Evolutionary conservation across 164 flowering plant genomes (phyloP).

Genomic region (Vitis labrusca): DNA sequence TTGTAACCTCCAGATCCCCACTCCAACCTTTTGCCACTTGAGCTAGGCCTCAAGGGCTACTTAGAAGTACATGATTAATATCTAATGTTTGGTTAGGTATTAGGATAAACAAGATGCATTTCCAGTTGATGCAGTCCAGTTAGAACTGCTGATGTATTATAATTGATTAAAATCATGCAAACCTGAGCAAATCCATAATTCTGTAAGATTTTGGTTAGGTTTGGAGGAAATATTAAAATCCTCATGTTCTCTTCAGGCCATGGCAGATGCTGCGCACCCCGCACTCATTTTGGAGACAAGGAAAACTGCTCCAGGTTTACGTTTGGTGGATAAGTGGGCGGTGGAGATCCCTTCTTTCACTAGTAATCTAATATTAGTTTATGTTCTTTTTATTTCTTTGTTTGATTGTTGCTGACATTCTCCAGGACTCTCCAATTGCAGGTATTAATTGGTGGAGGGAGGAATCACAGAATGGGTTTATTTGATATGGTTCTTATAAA

Average conservation of each 20-base stretch:
- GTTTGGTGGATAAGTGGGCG: constrained; percentile 99
- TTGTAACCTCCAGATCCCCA: too few species aligned
- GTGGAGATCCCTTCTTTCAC: constrained; percentile 45
- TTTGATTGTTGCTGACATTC: constrained; percentile 7
- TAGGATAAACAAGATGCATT: background rate
- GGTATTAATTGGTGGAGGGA: constrained; percentile 96
- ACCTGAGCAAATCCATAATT: too few species aligned
- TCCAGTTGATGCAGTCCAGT: background rate
- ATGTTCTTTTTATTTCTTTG: constrained; percentile 2
- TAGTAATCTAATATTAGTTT: constrained; percentile 1
- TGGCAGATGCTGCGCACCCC: constrained; percentile 92
- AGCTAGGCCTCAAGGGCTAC: too few species aligned
- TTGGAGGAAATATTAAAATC: background rate
- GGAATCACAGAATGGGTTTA: constrained; percentile 90
- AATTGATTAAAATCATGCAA: background rate
- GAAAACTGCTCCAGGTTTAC: constrained; percentile 97
- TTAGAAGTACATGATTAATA: background rate
- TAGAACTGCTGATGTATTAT: background rate
- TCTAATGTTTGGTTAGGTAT: background rate
- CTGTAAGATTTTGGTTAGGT: background rate
- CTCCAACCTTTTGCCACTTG: too few species aligned
- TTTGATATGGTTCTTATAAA: constrained; percentile 98
- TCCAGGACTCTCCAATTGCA: constrained; percentile 20
- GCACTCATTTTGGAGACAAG: constrained; percentile 88
- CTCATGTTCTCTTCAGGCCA: constrained; percentile 54